Evolutionary conservation across 1,284 basidiomycete genomes (phyloP), one percentile per base, ranked within the genome.

Genomic region (Ceratobasidium sp.): DNA sequence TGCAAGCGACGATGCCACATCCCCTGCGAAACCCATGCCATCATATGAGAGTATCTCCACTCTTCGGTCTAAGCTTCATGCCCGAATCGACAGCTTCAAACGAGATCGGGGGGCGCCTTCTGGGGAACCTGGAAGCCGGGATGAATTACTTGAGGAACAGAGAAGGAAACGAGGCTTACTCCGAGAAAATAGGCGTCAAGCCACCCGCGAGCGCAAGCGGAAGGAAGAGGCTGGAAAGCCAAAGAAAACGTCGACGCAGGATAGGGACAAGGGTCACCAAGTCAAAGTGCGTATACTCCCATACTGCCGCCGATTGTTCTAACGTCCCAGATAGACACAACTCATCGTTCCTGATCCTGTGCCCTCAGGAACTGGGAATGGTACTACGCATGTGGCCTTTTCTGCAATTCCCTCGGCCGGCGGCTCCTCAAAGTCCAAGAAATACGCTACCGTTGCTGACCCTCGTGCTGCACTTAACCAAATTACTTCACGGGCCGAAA

Each of bases 391-490:
- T 44, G 54, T 50, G 71, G 31, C 48, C 24, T 66, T 69, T 60
- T 56, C 48, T 3, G 17, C 73, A 6, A 33, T 65, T 4, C 19
- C 50, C 33, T 47, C 53, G 14, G 57, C n/a, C 36, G 62, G 60
- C 7, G 31, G 50, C 19, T 77, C 81, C 6, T 84, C 87, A 0
- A 86, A 85, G 24, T 82, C 83, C 78, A 91, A 89, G 79, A 87
- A 87, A 65, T 84, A 92, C 75, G 90, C 90, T 79, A 89, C 89
- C 0, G 85, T 90, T 44, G 90, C 94, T 2, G 94, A 98, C 80
- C 93, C 95, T 0, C 84, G 89, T 11, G 92, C 94, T 80, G 96
- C 96, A 0, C 89, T 98, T 19, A 87, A 89, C 1, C 93, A 96
- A 78, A 87, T 98, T 29, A 84, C 89, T 15, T 86, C 89, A 54